Base-by-base conservation (phyloP, 208 protist species). In the Crithidia thermophila region DNA sequence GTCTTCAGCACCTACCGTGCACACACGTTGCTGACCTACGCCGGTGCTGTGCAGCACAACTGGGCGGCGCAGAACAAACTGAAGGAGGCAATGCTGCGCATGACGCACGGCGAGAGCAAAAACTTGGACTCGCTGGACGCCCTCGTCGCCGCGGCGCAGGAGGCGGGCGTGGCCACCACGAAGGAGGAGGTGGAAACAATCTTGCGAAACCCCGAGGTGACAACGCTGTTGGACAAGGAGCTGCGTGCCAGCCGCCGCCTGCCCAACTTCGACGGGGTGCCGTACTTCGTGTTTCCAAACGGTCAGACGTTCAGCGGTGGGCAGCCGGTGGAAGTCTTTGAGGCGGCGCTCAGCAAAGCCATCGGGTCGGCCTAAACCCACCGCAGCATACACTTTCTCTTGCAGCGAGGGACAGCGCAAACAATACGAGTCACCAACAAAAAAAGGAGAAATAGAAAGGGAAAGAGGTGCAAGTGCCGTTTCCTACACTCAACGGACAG, bases 51-150 rank as follows among this genome's bases (percentile, higher is more conserved):
- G 2, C 20, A 58, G 18, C 30, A 64, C 21, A 50, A 71, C 50
- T 82, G 52, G 53, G 16, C 40, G n/a, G 58, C 52, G 70, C 77
- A 82, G 63, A 71, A 65, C 39, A 33, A 46, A 4, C 50, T 77
- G 25, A 81, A 81, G 63, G 77, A 77, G 46, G 71, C 67, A 27
- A 62, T 82, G 69, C 71, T 82, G 43, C 77, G 77, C 58, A 73
- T 73, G 77, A 66, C 77, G 8, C 77, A 82, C 66, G 55, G 53
- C n/a, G 58, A 73, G 33, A 51, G 71, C 13, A 78, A 78, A 64
- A 77, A 78, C 58, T 33, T 82, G 16, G 71, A 78, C 47, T 28
- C 34, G 27, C 4, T 71, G n/a, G 47, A 52, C 7, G 50, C 47
- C 14, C 62, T 78, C 20, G 40, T 39, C 9, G 67, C 67, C 1